Evolutionary conservation across 2,329 filamentous ascomycete species (phyloP).

Genomic region (Neurospora sp.): DNA sequence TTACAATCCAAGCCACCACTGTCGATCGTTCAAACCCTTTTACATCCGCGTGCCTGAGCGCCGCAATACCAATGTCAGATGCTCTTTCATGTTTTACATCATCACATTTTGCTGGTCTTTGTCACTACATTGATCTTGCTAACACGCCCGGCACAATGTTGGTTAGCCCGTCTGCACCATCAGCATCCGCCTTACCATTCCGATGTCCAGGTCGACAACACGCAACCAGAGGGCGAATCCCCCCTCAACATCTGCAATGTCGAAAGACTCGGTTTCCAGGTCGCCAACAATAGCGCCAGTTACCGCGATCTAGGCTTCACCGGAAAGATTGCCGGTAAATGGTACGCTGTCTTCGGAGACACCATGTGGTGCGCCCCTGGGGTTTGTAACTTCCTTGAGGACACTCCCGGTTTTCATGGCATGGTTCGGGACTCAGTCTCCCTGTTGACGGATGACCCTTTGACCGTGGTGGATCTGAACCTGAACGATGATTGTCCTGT

Average conservation of each 20-base stretch:
- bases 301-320: conserved; percentile 18
- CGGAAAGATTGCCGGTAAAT: conserved; percentile 19
- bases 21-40: too few relatives aligned
- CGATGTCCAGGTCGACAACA: conserved; percentile 24
- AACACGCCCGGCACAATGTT: background rate
- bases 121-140: background rate
- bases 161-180: background rate
- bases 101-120: background rate
- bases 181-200: background rate
- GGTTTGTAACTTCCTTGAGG: conserved; percentile 21
- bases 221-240: conserved; percentile 26
- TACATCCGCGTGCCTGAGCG: too few relatives aligned
- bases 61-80: background rate
- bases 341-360: conserved; percentile 30
- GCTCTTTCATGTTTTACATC: background rate
- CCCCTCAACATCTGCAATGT: conserved; percentile 22
- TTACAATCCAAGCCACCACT: too few relatives aligned
- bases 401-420: conserved; percentile 27
- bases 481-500: conserved; percentile 23
- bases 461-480: conserved; percentile 27
- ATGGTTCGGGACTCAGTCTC: conserved; percentile 30
- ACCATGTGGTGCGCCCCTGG: conserved; percentile 26
- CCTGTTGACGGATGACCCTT: conserved; percentile 23
- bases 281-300: conserved; percentile 27
- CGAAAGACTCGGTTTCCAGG: conserved; percentile 26